These are phyloP conservation scores for Aspergillus novoparasiticus DNA, from an alignment of 2,329 filamentous ascomycete species.

Conservation along the genomic window DNA sequence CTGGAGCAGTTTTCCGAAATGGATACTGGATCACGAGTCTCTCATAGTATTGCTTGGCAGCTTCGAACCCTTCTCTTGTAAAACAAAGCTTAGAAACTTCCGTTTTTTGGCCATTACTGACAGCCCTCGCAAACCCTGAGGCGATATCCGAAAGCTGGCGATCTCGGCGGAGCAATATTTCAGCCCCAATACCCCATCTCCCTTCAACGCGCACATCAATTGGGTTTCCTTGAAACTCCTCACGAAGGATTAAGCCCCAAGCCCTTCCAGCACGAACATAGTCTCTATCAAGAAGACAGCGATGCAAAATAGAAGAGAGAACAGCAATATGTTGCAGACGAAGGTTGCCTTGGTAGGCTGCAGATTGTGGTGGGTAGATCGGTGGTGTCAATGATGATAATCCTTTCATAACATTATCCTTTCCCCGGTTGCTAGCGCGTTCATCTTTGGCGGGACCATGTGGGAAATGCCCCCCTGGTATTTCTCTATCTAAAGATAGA, in stretches of 20 bases:
- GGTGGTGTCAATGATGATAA: slow-evolving; percentile 37
- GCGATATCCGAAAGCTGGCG: slow-evolving; percentile 24
- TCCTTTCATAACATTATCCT: slow-evolving; percentile 25
- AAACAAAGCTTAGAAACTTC: slow-evolving; percentile 36
- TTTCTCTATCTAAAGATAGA: slow-evolving; percentile 39
- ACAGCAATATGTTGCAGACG: slow-evolving; percentile 63
- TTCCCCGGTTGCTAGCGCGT: slow-evolving; percentile 13
- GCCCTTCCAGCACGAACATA: slow-evolving; percentile 72
- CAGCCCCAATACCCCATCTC: slow-evolving; percentile 82
- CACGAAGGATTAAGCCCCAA: slow-evolving; percentile 72
- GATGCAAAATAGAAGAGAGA: slow-evolving; percentile 70
- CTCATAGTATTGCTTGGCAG: slow-evolving; percentile 72
- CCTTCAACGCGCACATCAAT: slow-evolving; percentile 71
- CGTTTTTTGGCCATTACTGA: slow-evolving; percentile 2
- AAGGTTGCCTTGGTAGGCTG: slow-evolving; percentile 37
- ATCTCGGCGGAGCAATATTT: slow-evolving; percentile 70
- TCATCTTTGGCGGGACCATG: slow-evolving; percentile 34
- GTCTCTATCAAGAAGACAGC: slow-evolving; percentile 70
- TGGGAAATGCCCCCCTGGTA: slow-evolving; percentile 46
- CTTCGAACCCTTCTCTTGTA: slow-evolving; percentile 55
- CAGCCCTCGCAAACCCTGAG: neutral
- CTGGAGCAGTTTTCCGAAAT: slow-evolving; percentile 63
- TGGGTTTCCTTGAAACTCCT: slow-evolving; percentile 56
- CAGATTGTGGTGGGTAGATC: slow-evolving; percentile 36
- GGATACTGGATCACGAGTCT: slow-evolving; percentile 76